Evolutionary conservation across 106 monocot species (phyloP).

Genomic region (Allium sativum): DNA sequence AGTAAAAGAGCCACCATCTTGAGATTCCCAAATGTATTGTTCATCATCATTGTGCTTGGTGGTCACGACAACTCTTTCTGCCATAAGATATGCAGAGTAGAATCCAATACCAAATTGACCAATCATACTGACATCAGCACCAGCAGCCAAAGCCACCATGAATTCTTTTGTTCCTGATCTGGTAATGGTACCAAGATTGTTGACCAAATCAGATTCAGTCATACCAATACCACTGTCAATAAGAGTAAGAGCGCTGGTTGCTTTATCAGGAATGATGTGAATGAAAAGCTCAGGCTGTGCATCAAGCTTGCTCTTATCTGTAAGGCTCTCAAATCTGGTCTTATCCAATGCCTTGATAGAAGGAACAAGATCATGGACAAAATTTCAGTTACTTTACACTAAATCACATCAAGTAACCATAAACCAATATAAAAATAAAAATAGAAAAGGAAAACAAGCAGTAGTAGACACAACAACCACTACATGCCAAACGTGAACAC

Average conservation of each 20-base stretch:
- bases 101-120: conserved; percentile 68
- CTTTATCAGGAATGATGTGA: conserved; percentile 64
- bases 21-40: conserved; percentile 73
- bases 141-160: conserved; percentile 66
- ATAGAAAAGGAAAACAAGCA: too few relatives aligned
- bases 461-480: too few relatives aligned
- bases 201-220: conserved; percentile 63
- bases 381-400: too few relatives aligned
- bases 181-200: conserved; percentile 65
- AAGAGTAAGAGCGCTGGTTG: conserved; percentile 38
- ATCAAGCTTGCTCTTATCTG: conserved; percentile 68
- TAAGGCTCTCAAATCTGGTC: conserved; percentile 61
- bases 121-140: conserved; percentile 69
- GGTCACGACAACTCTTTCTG: conserved; percentile 52
- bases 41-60: conserved; percentile 67
- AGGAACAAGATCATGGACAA: too few relatives aligned
- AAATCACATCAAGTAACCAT: too few relatives aligned
- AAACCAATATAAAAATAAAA: too few relatives aligned
- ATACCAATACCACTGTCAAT: conserved; percentile 62
- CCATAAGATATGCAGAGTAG: conserved; percentile 57
- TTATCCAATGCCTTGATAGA: too few relatives aligned
- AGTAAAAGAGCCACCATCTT: conserved; percentile 61
- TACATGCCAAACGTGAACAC: too few relatives aligned
- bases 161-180: conserved; percentile 70
- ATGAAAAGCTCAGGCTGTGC: conserved; percentile 71